Percentiles rank a stretch among this genome's conserved stretches.
phyloP scores from a whole-genome alignment of 768 basidiomycete species.

The Termitomyces sp. region DNA sequence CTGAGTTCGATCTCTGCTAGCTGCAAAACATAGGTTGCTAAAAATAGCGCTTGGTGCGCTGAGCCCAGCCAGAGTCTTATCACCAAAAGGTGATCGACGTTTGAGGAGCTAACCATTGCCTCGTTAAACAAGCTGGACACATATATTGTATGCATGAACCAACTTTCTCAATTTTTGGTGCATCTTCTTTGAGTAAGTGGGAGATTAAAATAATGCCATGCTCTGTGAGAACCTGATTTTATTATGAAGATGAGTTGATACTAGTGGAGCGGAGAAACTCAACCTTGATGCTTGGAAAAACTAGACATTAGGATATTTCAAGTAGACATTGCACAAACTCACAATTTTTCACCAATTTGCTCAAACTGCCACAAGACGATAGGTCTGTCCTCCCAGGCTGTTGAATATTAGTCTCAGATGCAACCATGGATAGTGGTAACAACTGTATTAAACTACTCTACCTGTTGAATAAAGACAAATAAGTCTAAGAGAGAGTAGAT shows the following conservation, averaged over 20 bases:
- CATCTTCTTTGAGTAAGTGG: constrained; percentile 46
- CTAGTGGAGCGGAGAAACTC: not conserved
- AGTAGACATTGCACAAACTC: too few relatives aligned
- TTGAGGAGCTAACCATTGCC: constrained; percentile 52
- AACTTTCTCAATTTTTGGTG: constrained; percentile 62
- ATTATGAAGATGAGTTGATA: too few relatives aligned
- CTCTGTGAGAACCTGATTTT: too few relatives aligned
- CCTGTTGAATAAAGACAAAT: too few relatives aligned
- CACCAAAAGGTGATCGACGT: constrained; percentile 73
- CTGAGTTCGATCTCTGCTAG: too few relatives aligned
- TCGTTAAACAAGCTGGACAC: not conserved
- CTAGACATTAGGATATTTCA: constrained; percentile 26
- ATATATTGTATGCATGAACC: constrained; percentile 1
- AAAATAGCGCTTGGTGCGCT: too few relatives aligned
- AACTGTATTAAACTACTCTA: too few relatives aligned
- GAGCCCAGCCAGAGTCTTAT: too few relatives aligned
- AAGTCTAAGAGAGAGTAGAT: too few relatives aligned
- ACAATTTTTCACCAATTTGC: constrained; percentile 92
- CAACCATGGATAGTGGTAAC: too few relatives aligned
- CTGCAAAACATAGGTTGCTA: too few relatives aligned
- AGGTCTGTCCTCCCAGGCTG: constrained; percentile 93
- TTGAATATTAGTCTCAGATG: too few relatives aligned
- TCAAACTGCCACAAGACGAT: constrained; percentile 82
- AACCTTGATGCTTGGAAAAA: constrained; percentile 10
- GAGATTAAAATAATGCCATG: constrained; percentile 62